These are phyloP conservation scores for Neonectria magnoliae DNA, from an alignment of 2,329 filamentous ascomycete species.

Conservation along the genomic window DNA sequence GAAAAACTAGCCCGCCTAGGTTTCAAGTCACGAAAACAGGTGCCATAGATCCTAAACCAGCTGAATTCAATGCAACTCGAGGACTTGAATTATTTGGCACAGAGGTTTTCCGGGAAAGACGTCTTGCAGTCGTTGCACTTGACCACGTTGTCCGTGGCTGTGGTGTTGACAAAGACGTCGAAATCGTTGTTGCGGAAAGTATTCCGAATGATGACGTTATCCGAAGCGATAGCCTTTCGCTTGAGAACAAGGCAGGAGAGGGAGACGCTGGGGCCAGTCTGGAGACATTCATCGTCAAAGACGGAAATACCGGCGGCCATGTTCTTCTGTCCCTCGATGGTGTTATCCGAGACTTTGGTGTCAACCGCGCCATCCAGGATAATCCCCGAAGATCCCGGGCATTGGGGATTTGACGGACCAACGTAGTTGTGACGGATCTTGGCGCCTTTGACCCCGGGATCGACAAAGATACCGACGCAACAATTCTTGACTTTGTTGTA, in stretches of 20 bases:
- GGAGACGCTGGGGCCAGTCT: background rate
- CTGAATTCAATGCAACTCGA: too few relatives aligned
- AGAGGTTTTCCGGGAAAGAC: background rate
- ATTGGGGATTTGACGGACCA: conserved; percentile 26
- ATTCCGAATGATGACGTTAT: conserved; percentile 45
- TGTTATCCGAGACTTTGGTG: conserved; percentile 43
- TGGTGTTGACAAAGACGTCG: conserved; percentile 36
- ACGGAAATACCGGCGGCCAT: conserved; percentile 36
- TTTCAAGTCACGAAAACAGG: too few relatives aligned
- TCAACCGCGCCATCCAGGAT: conserved; percentile 42
- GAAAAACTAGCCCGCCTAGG: too few relatives aligned
- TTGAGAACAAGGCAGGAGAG: conserved; percentile 29
- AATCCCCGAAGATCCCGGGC: conserved; percentile 37
- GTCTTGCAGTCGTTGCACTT: background rate
- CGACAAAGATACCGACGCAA: conserved; percentile 48
- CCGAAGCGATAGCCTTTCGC: conserved; percentile 30
- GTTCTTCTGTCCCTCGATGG: conserved; percentile 38
- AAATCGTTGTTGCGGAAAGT: conserved; percentile 43
- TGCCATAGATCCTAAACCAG: too few relatives aligned
- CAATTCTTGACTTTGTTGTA: conserved; percentile 45
- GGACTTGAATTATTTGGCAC: background rate
- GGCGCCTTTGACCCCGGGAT: conserved; percentile 45
- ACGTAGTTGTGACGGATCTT: conserved; percentile 46
- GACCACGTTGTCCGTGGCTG: conserved; percentile 12
- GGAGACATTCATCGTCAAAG: conserved; percentile 37